phyloP scores from a whole-genome alignment of 257 asterid genomes.

The Pogostemon cablin region DNA sequence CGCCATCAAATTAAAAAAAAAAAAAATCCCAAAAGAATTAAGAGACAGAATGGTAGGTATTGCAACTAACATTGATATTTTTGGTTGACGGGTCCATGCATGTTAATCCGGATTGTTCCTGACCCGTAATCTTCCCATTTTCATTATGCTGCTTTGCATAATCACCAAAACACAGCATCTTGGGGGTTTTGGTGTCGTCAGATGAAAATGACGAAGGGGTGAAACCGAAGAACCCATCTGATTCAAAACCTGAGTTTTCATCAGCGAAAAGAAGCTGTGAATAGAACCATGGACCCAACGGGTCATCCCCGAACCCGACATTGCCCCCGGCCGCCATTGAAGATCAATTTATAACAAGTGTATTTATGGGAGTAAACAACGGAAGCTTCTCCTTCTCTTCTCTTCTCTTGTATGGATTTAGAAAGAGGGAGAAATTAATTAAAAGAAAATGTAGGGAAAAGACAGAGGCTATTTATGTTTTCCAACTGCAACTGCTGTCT shows the following conservation, averaged over 20 bases:
- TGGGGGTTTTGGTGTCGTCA: conserved; percentile 40
- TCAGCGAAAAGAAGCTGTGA: conserved; percentile 68
- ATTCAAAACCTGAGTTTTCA: conserved; percentile 39
- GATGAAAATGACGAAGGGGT: conserved; percentile 33
- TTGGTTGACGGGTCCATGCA: conserved; percentile 54
- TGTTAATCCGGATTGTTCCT: conserved; percentile 40
- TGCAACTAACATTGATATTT: conserved; percentile 17
- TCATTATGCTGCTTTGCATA: conserved; percentile 30
- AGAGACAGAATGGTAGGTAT: too few relatives aligned
- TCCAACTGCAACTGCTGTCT: conserved; percentile 25
- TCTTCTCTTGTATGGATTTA: not conserved
- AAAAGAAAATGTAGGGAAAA: not conserved
- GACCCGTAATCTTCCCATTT: conserved; percentile 33
- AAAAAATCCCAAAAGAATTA: not conserved
- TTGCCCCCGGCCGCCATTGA: conserved; percentile 49
- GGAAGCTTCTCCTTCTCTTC: conserved; percentile 44
- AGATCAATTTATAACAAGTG: too few relatives aligned
- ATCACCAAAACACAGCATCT: conserved; percentile 73
- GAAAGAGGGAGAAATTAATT: not conserved
- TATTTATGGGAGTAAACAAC: conserved; percentile 44
- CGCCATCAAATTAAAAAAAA: not conserved
- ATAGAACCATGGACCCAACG: conserved; percentile 51
- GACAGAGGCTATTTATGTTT: conserved; percentile 35
- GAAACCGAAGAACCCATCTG: conserved; percentile 45
- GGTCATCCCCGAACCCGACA: conserved; percentile 45